Conservation (phyloP, 805 yeast species). For the Schwanniomyces pseudopolymorphus region DNA sequence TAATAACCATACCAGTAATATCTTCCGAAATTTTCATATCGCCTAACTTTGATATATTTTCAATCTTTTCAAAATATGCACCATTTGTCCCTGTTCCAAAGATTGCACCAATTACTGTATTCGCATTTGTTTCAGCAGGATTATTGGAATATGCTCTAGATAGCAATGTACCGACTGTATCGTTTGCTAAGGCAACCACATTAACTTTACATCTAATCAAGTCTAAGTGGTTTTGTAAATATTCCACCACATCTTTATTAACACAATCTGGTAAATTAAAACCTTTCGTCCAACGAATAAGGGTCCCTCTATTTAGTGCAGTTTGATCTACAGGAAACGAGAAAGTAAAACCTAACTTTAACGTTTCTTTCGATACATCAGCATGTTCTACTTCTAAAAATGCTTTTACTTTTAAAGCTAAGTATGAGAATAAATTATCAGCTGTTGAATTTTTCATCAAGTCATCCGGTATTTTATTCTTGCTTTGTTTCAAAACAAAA, state of each 20-base stretch:
- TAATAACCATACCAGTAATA: slow-evolving; percentile 75
- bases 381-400: slow-evolving; percentile 70
- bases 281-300: slow-evolving; percentile 97
- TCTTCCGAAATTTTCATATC: slow-evolving; percentile 36
- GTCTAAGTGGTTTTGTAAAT: slow-evolving; percentile 71
- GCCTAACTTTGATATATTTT: slow-evolving; percentile 73
- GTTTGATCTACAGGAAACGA: slow-evolving; percentile 91
- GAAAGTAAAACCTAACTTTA: slow-evolving; percentile 90
- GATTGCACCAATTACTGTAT: slow-evolving; percentile 83
- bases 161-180: slow-evolving; percentile 91
- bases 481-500: slow-evolving; percentile 72
- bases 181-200: slow-evolving; percentile 90
- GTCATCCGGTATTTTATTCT: slow-evolving; percentile 76
- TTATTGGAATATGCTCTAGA: slow-evolving; percentile 80
- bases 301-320: slow-evolving; percentile 71
- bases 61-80: slow-evolving; percentile 80
- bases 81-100: slow-evolving; percentile 99
- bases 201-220: slow-evolving; percentile 56
- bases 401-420: slow-evolving; percentile 66
- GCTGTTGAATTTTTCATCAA: slow-evolving; percentile 65
- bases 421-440: slow-evolving; percentile 66
- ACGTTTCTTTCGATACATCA: slow-evolving; percentile 31
- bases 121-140: slow-evolving; percentile 60
- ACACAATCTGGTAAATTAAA: slow-evolving; percentile 83
- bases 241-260: slow-evolving; percentile 75